Percentiles rank a stretch among this genome's conserved stretches.
Conservation (phyloP, 177 flowering plant genomes). For the Tripterygium wilfordii region DNA sequence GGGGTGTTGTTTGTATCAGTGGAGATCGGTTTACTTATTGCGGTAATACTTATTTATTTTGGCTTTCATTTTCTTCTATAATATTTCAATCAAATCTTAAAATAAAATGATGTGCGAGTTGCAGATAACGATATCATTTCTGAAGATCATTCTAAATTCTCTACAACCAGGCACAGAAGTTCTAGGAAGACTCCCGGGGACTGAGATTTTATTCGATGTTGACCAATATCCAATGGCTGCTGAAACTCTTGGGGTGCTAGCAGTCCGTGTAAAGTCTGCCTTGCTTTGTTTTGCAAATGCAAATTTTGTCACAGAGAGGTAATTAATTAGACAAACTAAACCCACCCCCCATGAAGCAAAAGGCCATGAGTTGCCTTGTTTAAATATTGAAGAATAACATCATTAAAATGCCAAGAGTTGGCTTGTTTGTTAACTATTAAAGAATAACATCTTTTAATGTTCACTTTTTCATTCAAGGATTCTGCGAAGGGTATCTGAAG, state of each 20-base stretch:
- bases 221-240: slow-evolving; percentile 51
- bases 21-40: slow-evolving; percentile 57
- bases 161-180: slow-evolving; percentile 47
- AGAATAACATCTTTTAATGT: no score
- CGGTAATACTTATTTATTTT: slow-evolving; percentile 38
- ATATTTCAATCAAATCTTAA: no score
- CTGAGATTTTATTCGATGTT: slow-evolving; percentile 41
- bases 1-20: slow-evolving; percentile 57
- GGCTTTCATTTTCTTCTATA: no score
- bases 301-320: slow-evolving; percentile 65
- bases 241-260: slow-evolving; percentile 30
- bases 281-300: slow-evolving; percentile 78
- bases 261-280: slow-evolving; percentile 45
- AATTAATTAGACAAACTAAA: no score
- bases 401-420: no score
- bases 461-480: slow-evolving; percentile 30
- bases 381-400: no score
- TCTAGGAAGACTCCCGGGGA: slow-evolving; percentile 57
- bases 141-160: slow-evolving; percentile 43
- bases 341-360: no score
- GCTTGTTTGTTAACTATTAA: no score
- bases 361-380: no score
- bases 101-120: not conserved
- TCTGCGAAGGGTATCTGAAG: slow-evolving; percentile 24
- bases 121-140: slow-evolving; percentile 67